These are phyloP conservation scores for Scheffersomyces stipitis DNA, from an alignment of 805 yeast genomes.

Conservation along the genomic window DNA sequence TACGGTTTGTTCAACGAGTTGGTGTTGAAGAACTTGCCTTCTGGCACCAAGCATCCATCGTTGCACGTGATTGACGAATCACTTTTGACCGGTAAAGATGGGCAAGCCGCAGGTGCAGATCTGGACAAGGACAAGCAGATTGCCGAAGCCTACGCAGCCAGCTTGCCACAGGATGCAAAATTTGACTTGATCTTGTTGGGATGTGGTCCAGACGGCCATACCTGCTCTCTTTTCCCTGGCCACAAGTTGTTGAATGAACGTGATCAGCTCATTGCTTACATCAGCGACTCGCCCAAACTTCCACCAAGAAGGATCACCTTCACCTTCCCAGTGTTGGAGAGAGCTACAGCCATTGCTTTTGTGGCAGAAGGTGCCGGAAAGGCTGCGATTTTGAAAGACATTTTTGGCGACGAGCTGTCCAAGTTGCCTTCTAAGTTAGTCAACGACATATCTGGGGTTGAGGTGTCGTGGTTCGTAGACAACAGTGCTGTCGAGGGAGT, in stretches of 20 bases:
- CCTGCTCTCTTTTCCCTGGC: slow-evolving; percentile 90
- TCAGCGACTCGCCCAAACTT: slow-evolving; percentile 87
- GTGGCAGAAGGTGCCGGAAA: slow-evolving; percentile 90
- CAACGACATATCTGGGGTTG: slow-evolving; percentile 50
- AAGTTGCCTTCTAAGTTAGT: slow-evolving; percentile 75
- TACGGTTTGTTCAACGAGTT: slow-evolving; percentile 72
- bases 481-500: slow-evolving; percentile 73
- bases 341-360: slow-evolving; percentile 61
- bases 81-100: slow-evolving; percentile 52
- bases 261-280: slow-evolving; percentile 53
- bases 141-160: slow-evolving; percentile 61
- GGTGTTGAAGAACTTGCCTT: slow-evolving; percentile 51
- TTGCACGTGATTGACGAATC: slow-evolving; percentile 66
- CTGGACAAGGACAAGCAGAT: slow-evolving; percentile 46
- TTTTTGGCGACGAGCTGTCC: slow-evolving; percentile 54
- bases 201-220: slow-evolving; percentile 96
- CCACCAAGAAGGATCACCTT: slow-evolving; percentile 90
- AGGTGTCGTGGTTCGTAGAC: slow-evolving; percentile 83
- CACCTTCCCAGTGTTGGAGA: slow-evolving; percentile 72
- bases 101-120: slow-evolving; percentile 44
- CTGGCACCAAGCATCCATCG: slow-evolving; percentile 49
- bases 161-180: slow-evolving; percentile 47
- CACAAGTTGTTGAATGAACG: slow-evolving; percentile 64
- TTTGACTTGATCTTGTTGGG: slow-evolving; percentile 78
- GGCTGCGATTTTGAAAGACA: slow-evolving; percentile 66